Percentiles rank a stretch among this genome's conserved stretches.
These are phyloP conservation scores for Penicillium sp. DNA, from an alignment of 2,329 filamentous ascomycete genomes.

Conservation along the genomic window DNA sequence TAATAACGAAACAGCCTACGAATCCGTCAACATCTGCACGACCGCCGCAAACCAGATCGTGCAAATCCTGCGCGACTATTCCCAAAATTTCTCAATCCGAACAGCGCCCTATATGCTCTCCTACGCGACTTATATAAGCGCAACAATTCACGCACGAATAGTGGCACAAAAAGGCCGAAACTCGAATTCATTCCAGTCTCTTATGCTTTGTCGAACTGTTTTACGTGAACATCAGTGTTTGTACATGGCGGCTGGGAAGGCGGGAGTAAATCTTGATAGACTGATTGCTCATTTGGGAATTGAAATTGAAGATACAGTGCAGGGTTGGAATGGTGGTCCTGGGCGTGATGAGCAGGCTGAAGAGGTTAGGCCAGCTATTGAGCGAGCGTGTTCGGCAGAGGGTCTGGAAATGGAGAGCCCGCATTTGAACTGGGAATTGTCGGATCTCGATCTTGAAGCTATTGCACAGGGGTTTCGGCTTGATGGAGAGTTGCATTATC, in stretches of 20 bases:
- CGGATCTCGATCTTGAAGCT: conserved; percentile 27
- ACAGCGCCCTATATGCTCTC: conserved; percentile 49
- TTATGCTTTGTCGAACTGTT: conserved; percentile 20
- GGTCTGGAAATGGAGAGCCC: conserved; percentile 8
- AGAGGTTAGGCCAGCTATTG: background rate
- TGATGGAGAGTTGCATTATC: conserved; percentile 21
- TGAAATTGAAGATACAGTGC: background rate
- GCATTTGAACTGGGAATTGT: conserved; percentile 19
- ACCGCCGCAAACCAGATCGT: conserved; percentile 37
- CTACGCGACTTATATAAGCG: conserved; percentile 56
- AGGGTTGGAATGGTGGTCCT: background rate
- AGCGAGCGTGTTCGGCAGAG: conserved; percentile 1
- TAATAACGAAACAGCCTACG: conserved; percentile 20
- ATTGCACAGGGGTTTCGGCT: conserved; percentile 28
- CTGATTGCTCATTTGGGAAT: conserved; percentile 20
- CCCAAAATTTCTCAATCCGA: conserved; percentile 41
- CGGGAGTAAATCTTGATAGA: conserved; percentile 21
- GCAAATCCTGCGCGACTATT: conserved; percentile 36
- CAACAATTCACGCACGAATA: conserved; percentile 53
- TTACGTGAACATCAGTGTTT: conserved; percentile 19
- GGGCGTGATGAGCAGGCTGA: background rate
- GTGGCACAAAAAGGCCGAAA: conserved; percentile 34
- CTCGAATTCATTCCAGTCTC: conserved; percentile 27
- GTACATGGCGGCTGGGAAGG: conserved; percentile 25
- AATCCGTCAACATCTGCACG: conserved; percentile 34